A percentile compares a stretch with the other conserved stretches of the same genome.
Conservation (phyloP, 805 yeast genomes). For the Lachancea sp. region DNA sequence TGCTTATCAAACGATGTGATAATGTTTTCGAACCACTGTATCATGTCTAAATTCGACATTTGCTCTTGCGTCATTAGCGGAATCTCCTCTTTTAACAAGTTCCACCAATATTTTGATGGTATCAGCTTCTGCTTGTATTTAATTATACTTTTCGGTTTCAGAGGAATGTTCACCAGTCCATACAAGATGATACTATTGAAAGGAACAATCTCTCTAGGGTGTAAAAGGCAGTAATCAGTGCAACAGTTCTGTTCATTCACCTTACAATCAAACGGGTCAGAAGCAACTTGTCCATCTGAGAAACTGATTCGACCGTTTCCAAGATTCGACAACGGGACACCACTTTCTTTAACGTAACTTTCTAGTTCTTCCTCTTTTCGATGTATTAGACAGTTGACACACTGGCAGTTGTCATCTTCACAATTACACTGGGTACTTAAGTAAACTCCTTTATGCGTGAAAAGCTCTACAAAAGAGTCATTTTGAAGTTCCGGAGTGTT, state of each 20-base stretch:
- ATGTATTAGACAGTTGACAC: conserved; percentile 32
- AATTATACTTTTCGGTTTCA: conserved; percentile 26
- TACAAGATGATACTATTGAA: conserved; percentile 22
- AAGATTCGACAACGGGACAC: conserved; percentile 27
- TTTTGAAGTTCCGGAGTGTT: conserved; percentile 2
- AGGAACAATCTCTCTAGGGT: conserved; percentile 25
- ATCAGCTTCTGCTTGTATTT: conserved; percentile 25
- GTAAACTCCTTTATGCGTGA: conserved; percentile 30
- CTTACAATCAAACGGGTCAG: conserved; percentile 1
- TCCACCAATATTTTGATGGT: conserved; percentile 34
- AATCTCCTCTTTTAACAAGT: conserved; percentile 23
- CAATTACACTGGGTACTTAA: conserved; percentile 32
- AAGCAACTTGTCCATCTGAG: conserved; percentile 1
- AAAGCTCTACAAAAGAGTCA: conserved; percentile 24
- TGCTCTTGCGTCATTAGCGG: conserved; percentile 21
- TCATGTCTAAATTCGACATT: conserved; percentile 21
- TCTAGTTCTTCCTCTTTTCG: conserved; percentile 32
- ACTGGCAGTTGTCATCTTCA: conserved; percentile 27
- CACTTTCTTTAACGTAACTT: conserved; percentile 26
- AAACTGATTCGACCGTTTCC: conserved; percentile 19
- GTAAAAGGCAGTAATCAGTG: conserved; percentile 18
- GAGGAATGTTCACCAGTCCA: conserved; percentile 24
- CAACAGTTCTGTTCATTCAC: background rate
- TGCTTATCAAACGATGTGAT: conserved; percentile 17
- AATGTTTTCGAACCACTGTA: conserved; percentile 27